These are phyloP conservation scores for Saccharum spontaneum DNA, from an alignment of 176 grass and related monocot species.

Conservation along the genomic window DNA sequence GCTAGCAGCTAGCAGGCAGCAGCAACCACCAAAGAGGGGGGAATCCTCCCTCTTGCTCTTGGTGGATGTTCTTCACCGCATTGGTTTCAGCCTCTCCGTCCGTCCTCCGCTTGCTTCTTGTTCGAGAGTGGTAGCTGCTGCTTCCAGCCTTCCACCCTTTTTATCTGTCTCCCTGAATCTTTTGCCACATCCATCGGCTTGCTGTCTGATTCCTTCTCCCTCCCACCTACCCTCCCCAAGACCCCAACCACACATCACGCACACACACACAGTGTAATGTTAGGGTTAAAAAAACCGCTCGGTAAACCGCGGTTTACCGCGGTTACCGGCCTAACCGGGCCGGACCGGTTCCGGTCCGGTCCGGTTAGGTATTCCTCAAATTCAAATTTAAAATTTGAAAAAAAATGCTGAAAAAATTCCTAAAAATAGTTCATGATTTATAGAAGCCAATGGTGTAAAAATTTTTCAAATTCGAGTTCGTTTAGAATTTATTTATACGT, in stretches of 20 bases:
- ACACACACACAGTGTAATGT: background rate
- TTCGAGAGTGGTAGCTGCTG: background rate
- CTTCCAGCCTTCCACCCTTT: background rate
- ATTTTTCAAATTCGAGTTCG: no score
- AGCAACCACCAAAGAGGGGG: constrained; percentile 18
- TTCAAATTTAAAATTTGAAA: no score
- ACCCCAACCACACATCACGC: constrained; percentile 8
- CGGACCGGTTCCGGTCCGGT: no score
- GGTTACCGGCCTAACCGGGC: no score
- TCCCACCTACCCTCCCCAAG: constrained; percentile 13
- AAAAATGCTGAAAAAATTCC: no score
- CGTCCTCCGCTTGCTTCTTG: background rate
- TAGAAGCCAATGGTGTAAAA: no score
- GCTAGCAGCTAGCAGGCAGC: background rate
- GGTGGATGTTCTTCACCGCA: background rate
- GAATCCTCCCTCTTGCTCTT: background rate
- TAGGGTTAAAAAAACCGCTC: no score
- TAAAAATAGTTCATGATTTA: no score
- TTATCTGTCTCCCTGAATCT: background rate
- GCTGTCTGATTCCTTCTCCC: background rate
- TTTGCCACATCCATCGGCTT: background rate
- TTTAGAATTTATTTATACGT: no score
- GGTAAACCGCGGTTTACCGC: no score
- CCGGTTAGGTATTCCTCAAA: no score
- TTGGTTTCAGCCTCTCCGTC: background rate